Base-by-base conservation (phyloP, 306 rosid genomes). In the Cicer cuneatum region DNA sequence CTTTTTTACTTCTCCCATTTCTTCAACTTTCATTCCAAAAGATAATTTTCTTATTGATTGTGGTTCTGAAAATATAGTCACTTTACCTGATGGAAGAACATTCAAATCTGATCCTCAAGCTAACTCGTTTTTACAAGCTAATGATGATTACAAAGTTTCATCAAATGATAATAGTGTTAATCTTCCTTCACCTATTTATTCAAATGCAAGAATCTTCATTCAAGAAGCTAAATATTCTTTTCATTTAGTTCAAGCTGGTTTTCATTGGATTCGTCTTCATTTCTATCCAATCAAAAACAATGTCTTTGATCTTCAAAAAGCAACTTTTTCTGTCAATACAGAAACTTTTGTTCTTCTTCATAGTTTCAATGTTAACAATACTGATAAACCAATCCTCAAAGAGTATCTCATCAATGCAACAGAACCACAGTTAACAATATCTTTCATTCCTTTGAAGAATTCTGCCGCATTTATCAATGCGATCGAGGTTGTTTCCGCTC, bases 21-120 rank as follows among this genome's bases (percentile, higher is more conserved):
- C 81, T 10, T 19, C 81, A 14, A 6, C 84, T 24, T 92, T 86
- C 67, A n/a, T 69, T 5, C 97, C 97, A 0, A 85, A 83, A 65
- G 97, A 94, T 39, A 83, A 81, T 62, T 82, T 87, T 76, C 96
- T 91, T 65, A 87, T 94, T 64, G 90, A 85, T 13, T 92, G 96
- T 73, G 99, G 99, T 15, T 76, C 98, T 3, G 85, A 83, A 0
- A 71, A 38, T 7, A 3, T n/a, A 9, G 61, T 79, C 71, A 46
- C 83, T 1, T 52, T 85, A 13, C 89, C 93, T 5, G 97, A 91
- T 56, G 98, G 97, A 11, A 83, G 97, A 82, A 35, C 42, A 5
- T 92, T 94, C 86, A 92, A 92, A 71, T 82, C 90, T 0, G 98
- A 94, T 66, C 54, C 77, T 7, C 87, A 94, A 72, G 21, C 97